Base-by-base conservation (phyloP, 768 basidiomycete genomes). In the Russula abietina region DNA sequence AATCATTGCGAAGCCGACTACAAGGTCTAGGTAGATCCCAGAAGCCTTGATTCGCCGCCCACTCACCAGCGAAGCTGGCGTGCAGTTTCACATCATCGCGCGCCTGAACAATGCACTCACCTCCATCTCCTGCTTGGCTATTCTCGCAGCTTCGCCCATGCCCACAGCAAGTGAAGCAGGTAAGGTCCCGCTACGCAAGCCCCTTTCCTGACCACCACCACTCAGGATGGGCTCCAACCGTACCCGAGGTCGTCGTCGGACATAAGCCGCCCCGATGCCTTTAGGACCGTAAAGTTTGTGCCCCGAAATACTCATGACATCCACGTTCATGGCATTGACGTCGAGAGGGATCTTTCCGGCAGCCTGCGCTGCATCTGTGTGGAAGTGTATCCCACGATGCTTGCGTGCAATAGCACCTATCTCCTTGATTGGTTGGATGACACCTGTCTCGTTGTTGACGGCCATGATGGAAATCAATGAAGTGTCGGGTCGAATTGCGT, bases 241-340 rank as follows among this genome's bases (percentile, higher is more conserved):
- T 43, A 98, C 97, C 65, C 97, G 80, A 9, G 97, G 97, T 70
- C 94, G 76, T 70, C 97, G 78, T 65, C 97, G 81, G 55, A 99
- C 94, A 75, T 98, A 99, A 6, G 89, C 88, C 19, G 92, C 94
- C 45, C 97, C 97, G 36, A 98, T 75, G 8, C 97, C 97, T 74
- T 99, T 99, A 5, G 97, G 97, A 2, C 97, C 97, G 73, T 99
- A 99, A 4, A 99, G 75, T 78, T 99, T 99, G 80, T 99, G 97
- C 1, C 91, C 97, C 9, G 92, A 94, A 53, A 99, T 92, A 67
- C 91, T 93, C 87, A 98, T 86, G 49, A 97, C 79, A 77, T 99
- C 97, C 61, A 98, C 83, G 69, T 95, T 93, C 84, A 93, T 86
- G 69, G 87, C 93, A 71, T 98, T 93, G 45, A 99, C 97, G 73